Evolutionary conservation across 2,329 filamentous ascomycete genomes (phyloP), one percentile per base, ranked within the genome.

Genomic region (Cladophialophora carrionii): DNA sequence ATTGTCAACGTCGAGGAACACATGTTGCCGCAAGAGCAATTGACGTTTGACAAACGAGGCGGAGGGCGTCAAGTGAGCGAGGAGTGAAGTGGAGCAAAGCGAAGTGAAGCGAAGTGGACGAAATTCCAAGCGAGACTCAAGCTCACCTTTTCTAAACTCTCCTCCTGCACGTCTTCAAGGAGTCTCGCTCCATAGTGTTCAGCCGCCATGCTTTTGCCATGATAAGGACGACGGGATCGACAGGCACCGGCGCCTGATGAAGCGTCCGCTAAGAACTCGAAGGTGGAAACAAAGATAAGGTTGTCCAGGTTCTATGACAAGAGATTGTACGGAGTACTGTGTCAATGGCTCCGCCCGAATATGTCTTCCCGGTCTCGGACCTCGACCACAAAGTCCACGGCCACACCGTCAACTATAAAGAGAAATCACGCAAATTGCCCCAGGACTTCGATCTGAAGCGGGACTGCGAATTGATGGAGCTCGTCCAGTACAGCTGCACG

Each of bases 401-500:
- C 53, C 68, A 76, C 51, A 72, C 71, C 12, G 75, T 73, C 68
- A 76, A 80, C 79, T 74, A 79, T 80, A 69, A 79, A 75, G 68
- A 84, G 76, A 77, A 83, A 72, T 75, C 77, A 57, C 82, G 84
- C 66, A 87, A 87, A 73, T 78, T 80, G 52, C 48, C 57, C 9
- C 75, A 74, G n/a, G 76, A 80, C 17, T 76, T 86, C 65, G 77
- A 84, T 34, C 78, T 88, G 5, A 74, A 78, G 61, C 77, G 84
- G 57, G 68, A 71, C 53, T 89, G 87, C 74, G 76, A 81, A 63
- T 75, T 88, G 48, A 78, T 84, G 70, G 84, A 88, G 73, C 75
- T 89, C 75, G 77, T 85, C 54, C 87, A 89, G 76, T 88, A 87
- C 73, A 82, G 82, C 29, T 89, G 87, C 75, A 81, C 86, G 72